Base-by-base conservation (phyloP, 2,329 filamentous ascomycete species). In the Fusarium tanahbumbuense region DNA sequence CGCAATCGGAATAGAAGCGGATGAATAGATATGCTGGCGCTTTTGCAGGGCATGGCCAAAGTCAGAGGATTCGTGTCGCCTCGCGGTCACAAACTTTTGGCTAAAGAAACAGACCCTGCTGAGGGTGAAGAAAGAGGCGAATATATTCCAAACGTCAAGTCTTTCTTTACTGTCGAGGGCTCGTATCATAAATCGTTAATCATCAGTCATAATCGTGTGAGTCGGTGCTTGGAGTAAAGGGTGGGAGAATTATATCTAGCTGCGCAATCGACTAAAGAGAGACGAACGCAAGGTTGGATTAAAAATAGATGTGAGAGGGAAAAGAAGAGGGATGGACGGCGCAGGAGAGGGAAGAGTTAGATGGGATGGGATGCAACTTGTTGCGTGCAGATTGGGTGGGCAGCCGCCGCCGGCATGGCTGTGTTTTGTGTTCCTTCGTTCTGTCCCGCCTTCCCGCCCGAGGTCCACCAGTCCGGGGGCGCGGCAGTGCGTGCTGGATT, bases 401-500 rank as follows among this genome's bases (percentile, higher is more conserved):
- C 53, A 70, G 67, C 60, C 63, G 63, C 60, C 61, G 63, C 60
- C 50, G 48, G 57, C 59, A 65, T 70, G 69, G 72, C 71, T 64
- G 28, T 57, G 56, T 57, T 37, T 37, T 37, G 34, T 37, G 34
- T 37, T 37, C 34, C 34, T 37, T n/a, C 34, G 34, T 37, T 37
- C 18, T 37, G 18, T 60, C 44, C 61, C 45, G 55, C 32, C 53
- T 57, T 66, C n/a, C 63, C 52, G 52, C 32, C 56, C 55, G 59
- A 18, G 42, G 59, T 20, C n/a, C 37, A 46, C 44, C 44, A 49
- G 28, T 48, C 48, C 32, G 37, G 46, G 18, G 30, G 20, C 16
- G 20, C 28, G 16, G 22, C 20, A 49, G 22, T 49, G 47, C 34
- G 18, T 37, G 18, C 34, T 37, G 34, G 34, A n/a, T 37, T 37